Evolutionary conservation across 495 filamentous ascomycete genomes (phyloP).

Genomic region (Bombardia bombarda): DNA sequence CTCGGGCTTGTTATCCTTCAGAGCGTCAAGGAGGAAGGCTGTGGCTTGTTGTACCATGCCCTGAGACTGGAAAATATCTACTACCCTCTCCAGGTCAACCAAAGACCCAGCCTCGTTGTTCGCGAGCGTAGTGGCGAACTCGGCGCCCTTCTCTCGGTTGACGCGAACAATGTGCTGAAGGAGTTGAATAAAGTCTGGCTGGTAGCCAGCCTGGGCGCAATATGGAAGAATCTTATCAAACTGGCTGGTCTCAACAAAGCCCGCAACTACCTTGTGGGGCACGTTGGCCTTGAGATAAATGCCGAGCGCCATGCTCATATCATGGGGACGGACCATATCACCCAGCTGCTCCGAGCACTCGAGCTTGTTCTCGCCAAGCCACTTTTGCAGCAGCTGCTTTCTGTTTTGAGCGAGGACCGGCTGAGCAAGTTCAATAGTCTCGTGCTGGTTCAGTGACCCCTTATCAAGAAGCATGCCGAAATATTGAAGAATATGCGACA

Average conservation of each 20-base stretch:
- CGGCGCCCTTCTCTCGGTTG: slow-evolving; percentile 89
- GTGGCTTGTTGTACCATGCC: slow-evolving; percentile 97
- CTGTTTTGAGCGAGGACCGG: slow-evolving; percentile 88
- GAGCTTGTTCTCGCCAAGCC: slow-evolving; percentile 91
- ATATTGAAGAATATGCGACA: slow-evolving; percentile 93
- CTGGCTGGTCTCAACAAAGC: slow-evolving; percentile 89
- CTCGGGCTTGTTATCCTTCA: slow-evolving; percentile 90
- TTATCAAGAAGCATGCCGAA: slow-evolving; percentile 97
- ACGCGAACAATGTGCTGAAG: slow-evolving; percentile 87
- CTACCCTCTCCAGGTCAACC: slow-evolving; percentile 88
- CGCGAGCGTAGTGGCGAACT: slow-evolving; percentile 83
- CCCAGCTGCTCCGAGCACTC: slow-evolving; percentile 93
- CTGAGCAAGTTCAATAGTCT: slow-evolving; percentile 87
- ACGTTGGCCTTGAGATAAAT: slow-evolving; percentile 86
- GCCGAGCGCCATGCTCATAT: slow-evolving; percentile 71
- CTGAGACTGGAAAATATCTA: slow-evolving; percentile 95
- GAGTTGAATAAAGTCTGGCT: slow-evolving; percentile 83
- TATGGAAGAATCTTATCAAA: slow-evolving; percentile 95
- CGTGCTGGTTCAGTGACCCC: slow-evolving; percentile 81
- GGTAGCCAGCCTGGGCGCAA: slow-evolving; percentile 71
- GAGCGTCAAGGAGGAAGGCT: slow-evolving; percentile 88
- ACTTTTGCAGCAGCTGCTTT: slow-evolving; percentile 95
- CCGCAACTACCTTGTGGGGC: slow-evolving; percentile 86
- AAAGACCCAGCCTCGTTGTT: slow-evolving; percentile 77
- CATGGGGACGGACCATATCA: slow-evolving; percentile 85